A percentile compares a stretch with the other conserved stretches of the same genome.
Conservation (phyloP, 2,329 filamentous ascomycete genomes). For the Cercospora citrullina region DNA sequence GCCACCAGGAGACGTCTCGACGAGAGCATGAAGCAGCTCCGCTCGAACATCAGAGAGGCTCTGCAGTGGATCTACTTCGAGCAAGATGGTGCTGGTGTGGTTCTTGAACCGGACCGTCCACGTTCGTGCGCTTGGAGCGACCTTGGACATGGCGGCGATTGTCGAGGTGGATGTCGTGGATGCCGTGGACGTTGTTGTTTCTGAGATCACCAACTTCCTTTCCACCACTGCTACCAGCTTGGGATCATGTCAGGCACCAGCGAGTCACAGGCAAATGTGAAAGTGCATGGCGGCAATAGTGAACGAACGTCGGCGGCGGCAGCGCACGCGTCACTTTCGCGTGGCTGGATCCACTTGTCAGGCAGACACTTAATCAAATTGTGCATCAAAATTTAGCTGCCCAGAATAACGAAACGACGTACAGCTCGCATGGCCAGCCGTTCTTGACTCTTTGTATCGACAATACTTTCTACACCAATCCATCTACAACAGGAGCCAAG, state of each 20-base stretch:
- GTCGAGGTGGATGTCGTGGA: not conserved
- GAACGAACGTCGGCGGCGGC: not conserved
- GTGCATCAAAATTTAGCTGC: not conserved
- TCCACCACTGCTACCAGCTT: not conserved
- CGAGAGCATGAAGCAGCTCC: conserved; percentile 45
- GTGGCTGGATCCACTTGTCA: not conserved
- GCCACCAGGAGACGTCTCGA: conserved; percentile 42
- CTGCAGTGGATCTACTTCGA: conserved; percentile 48
- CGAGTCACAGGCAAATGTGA: not conserved
- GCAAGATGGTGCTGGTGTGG: conserved; percentile 48
- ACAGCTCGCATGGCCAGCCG: no score
- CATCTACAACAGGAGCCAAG: not conserved
- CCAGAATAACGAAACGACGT: not conserved
- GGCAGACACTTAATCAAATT: not conserved
- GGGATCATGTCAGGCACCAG: not conserved
- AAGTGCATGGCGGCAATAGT: not conserved
- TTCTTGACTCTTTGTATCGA: not conserved
- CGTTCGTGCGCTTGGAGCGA: conserved; percentile 34
- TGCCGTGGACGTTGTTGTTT: not conserved
- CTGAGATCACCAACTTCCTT: not conserved
- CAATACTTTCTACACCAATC: not conserved
- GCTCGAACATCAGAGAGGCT: conserved; percentile 44
- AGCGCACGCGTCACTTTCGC: not conserved
- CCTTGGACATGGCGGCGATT: conserved; percentile 17
- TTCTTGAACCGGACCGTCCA: conserved; percentile 51